Conservation (phyloP, 345 rosid species). For the Xanthoceras sorbifolium region DNA sequence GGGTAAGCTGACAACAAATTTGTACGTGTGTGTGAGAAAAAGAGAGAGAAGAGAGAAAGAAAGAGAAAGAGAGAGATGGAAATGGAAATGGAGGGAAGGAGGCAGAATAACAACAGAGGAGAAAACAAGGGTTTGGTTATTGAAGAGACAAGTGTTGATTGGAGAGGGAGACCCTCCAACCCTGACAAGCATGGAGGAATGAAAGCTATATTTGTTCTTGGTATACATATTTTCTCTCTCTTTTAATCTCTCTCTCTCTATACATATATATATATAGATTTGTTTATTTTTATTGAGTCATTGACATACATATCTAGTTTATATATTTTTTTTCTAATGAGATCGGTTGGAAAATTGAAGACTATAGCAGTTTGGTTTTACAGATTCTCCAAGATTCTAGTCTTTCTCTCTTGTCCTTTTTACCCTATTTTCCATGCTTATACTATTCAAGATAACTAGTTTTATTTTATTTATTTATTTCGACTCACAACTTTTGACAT, state of each 20-base stretch:
- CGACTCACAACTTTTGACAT: neutral
- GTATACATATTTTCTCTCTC: conserved; percentile 28
- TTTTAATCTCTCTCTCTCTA: neutral
- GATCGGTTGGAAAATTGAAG: no score
- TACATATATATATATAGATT: neutral
- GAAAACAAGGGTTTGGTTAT: conserved; percentile 19
- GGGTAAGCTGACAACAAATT: conserved; percentile 18
- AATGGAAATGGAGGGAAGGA: conserved; percentile 42
- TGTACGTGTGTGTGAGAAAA: conserved; percentile 9
- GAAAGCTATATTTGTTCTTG: conserved; percentile 89
- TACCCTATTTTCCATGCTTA: no score
- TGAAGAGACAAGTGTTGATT: conserved; percentile 66
- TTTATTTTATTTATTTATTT: neutral
- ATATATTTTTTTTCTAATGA: no score
- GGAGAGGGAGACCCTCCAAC: conserved; percentile 84
- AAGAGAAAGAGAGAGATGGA: conserved; percentile 7
- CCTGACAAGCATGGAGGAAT: conserved; percentile 84
- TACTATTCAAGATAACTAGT: no score
- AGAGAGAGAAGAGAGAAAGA: conserved; percentile 17
- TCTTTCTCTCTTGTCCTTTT: no score
- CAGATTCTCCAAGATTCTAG: no score
- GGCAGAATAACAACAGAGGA: conserved; percentile 22
- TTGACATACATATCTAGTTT: no score
- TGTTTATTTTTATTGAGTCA: neutral
- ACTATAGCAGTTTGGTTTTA: no score